Conservation (phyloP, 139 green algal species). For the Pseudopediastrum boryanum region DNA sequence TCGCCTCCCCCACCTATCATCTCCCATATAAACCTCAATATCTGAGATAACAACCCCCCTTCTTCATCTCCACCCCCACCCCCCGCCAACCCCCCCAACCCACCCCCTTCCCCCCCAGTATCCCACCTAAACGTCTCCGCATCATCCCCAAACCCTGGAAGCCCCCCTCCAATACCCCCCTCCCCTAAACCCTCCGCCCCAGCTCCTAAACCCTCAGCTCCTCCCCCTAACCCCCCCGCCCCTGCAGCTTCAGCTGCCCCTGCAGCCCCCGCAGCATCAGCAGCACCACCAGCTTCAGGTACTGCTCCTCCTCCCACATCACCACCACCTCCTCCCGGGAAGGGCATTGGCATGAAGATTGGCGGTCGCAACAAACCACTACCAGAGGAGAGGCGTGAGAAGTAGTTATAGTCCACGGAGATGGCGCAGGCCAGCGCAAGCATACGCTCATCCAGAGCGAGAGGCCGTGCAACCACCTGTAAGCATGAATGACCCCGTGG, state of each 20-base stretch:
- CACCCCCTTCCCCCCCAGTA: no score
- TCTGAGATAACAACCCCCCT: no score
- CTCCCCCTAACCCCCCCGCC: not conserved
- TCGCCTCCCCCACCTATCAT: no score
- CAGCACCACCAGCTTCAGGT: not conserved
- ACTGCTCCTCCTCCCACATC: not conserved
- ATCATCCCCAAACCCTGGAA: constrained; percentile 26
- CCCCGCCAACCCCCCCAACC: no score
- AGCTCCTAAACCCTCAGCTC: not conserved
- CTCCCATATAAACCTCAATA: no score
- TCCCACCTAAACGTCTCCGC: constrained; percentile 21
- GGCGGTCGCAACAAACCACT: constrained; percentile 40
- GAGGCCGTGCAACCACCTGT: constrained; percentile 56
- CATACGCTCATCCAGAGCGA: constrained; percentile 76
- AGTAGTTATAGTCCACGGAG: constrained; percentile 59
- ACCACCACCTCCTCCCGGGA: constrained; percentile 19
- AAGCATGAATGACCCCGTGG: no score
- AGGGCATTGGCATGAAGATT: constrained; percentile 46
- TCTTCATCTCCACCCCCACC: no score
- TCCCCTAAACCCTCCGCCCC: constrained; percentile 10
- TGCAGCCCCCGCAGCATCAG: not conserved
- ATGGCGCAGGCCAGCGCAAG: constrained; percentile 80
- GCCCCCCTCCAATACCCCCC: not conserved
- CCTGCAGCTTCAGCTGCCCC: not conserved
- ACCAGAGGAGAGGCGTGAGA: constrained; percentile 60